Evolutionary conservation across 1,284 basidiomycete species (phyloP).

Genomic region (Cryptococcus maquisensis): DNA sequence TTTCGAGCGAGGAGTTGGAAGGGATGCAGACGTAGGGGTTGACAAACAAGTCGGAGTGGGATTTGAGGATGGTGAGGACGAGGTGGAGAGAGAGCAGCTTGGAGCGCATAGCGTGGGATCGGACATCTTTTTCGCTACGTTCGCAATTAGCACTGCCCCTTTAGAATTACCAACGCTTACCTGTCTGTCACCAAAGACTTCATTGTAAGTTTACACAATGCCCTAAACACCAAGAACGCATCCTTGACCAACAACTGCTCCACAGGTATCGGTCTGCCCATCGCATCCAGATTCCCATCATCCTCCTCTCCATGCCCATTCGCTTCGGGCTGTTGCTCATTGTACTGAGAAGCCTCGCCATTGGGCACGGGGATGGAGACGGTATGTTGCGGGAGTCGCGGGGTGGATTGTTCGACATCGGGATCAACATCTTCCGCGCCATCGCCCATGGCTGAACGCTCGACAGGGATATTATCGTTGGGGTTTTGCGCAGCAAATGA

Average conservation of each 20-base stretch:
- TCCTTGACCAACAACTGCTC: conserved; percentile 89
- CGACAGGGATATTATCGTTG: conserved; percentile 44
- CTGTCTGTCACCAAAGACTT: conserved; percentile 88
- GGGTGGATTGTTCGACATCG: conserved; percentile 4
- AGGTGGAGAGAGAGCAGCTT: conserved; percentile 90
- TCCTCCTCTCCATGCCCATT: conserved; percentile 16
- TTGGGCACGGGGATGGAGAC: conserved; percentile 39
- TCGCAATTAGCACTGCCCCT: not conserved
- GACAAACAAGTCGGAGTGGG: conserved; percentile 82
- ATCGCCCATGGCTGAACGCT: conserved; percentile 23
- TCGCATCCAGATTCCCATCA: conserved; percentile 31
- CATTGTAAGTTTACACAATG: conserved; percentile 96
- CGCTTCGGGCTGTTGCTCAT: not conserved
- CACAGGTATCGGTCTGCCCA: conserved; percentile 42
- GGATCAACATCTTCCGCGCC: conserved; percentile 3
- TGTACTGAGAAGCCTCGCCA: conserved; percentile 25
- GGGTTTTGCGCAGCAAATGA: conserved; percentile 37
- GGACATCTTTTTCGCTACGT: conserved; percentile 81
- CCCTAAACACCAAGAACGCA: conserved; percentile 91
- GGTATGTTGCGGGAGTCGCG: conserved; percentile 26
- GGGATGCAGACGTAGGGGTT: conserved; percentile 81
- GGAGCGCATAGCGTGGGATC: conserved; percentile 92
- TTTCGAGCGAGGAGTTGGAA: conserved; percentile 77
- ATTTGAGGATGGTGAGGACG: conserved; percentile 84
- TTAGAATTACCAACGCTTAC: conserved; percentile 51